Percentiles rank a stretch among this genome's conserved stretches.
These are phyloP conservation scores for Calocera viscosa DNA, from an alignment of 768 basidiomycete genomes.

Conservation along the genomic window DNA sequence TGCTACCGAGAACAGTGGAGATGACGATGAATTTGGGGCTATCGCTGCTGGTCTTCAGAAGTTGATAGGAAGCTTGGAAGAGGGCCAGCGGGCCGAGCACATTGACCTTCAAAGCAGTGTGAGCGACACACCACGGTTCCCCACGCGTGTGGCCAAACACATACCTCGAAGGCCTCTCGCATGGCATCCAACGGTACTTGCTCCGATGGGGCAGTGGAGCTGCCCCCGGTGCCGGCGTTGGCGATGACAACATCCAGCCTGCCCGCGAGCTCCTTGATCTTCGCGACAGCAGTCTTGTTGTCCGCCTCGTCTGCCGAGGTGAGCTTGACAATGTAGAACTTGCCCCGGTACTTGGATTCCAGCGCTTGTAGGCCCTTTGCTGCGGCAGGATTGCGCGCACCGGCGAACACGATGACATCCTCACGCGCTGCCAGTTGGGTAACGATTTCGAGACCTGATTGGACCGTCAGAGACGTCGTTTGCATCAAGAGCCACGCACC, in stretches of 20 bases:
- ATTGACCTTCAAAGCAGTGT: constrained; percentile 11
- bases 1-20: constrained; percentile 7
- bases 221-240: constrained; percentile 18
- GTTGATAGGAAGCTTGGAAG: constrained; percentile 15
- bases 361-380: constrained; percentile 11
- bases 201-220: not conserved
- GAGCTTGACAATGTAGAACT: constrained; percentile 16
- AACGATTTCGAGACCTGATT: not conserved
- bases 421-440: not conserved
- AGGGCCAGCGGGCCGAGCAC: constrained; percentile 17
- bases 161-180: not conserved
- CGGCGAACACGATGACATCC: constrained; percentile 16
- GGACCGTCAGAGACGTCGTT: constrained; percentile 2
- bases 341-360: constrained; percentile 6
- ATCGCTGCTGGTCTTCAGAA: constrained; percentile 11
- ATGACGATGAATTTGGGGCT: constrained; percentile 16
- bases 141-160: not conserved
- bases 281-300: constrained; percentile 12
- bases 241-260: constrained; percentile 19
- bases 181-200: not conserved
- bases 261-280: constrained; percentile 15
- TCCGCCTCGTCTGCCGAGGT: constrained; percentile 12
- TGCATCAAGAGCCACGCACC: too few relatives aligned
- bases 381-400: constrained; percentile 13
- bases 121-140: not conserved